Base-by-base conservation (phyloP, 2,329 filamentous ascomycete genomes). In the Aspergillus felis region DNA sequence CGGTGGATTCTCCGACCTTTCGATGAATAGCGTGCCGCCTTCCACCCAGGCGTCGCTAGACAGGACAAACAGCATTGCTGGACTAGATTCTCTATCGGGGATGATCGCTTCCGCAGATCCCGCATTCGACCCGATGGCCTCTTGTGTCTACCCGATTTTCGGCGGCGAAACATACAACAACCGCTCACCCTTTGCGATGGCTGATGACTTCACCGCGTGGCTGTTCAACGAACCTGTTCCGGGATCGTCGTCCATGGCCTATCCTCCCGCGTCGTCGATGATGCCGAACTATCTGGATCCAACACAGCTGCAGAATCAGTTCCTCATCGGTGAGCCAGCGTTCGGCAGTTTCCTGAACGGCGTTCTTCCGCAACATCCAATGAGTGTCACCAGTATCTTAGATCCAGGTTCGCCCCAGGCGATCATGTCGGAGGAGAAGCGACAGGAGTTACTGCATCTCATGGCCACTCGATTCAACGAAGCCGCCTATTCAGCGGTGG, bases 191-290 rank as follows among this genome's bases (percentile, higher is more conserved):
- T 93, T 93, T 69, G 87, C 89, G 8, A 89, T 95, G 78, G 88
- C 90, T 0, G 91, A 95, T 69, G 91, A 96, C 68, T 94, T 94
- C 67, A 87, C 92, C 62, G 87, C 88, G 4, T 96, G 89, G 80
- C 75, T 95, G 27, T 95, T 95, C 75, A 92, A 89, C 69, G 87
- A 86, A 38, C 82, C 82, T 20, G 78, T 83, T 17, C 78, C 83
- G 29, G 81, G 82, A 27, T 78, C 75, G 12, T 82, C 84, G 2
- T 75, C 80, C 7, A 77, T 84, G 64, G 78, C 77, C 20, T 82
- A 82, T 56, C 66, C 70, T 7, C 60, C 72, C 14, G 60, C 70
- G 41, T 63, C 75, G 25, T 70, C 75, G 35, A 76, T 79, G 68
- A 71, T 76, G 50, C 71, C 74, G 4, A 67, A 68, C 47, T 77